Conservation (phyloP, 1,284 basidiomycete species). For the Puccinia hordei region DNA sequence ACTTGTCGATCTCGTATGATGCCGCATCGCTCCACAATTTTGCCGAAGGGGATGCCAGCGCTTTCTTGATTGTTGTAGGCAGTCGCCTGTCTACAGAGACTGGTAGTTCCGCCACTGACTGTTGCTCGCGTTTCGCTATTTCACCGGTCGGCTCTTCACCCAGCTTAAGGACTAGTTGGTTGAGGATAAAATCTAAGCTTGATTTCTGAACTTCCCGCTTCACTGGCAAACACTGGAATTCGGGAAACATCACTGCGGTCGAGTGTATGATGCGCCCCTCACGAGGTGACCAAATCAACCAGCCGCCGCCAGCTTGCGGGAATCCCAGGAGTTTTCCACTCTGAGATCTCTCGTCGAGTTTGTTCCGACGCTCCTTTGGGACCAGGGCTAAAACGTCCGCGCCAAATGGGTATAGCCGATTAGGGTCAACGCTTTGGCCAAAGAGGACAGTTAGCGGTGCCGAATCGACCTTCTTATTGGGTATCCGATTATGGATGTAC, state of each 20-base stretch:
- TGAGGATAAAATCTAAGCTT: background rate
- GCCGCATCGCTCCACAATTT: too few relatives aligned
- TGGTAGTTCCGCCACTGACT: background rate
- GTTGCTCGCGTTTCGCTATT: background rate
- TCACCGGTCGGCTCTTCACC: background rate
- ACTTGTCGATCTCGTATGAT: too few relatives aligned
- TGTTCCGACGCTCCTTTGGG: too few relatives aligned
- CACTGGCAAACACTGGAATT: background rate
- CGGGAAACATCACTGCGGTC: background rate
- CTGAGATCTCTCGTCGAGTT: too few relatives aligned
- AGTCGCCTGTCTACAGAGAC: background rate
- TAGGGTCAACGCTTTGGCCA: too few relatives aligned
- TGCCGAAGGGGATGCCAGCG: too few relatives aligned
- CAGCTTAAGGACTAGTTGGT: background rate
- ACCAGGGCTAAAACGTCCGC: too few relatives aligned
- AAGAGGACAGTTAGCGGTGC: too few relatives aligned
- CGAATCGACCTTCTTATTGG: background rate
- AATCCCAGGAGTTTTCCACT: too few relatives aligned
- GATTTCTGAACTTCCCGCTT: background rate
- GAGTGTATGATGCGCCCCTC: background rate
- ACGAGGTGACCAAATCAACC: background rate
- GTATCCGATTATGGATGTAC: constrained; percentile 11
- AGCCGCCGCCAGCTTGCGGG: too few relatives aligned
- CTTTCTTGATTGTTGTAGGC: background rate
- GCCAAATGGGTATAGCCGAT: too few relatives aligned